Conservation (phyloP, 345 rosid species). For the Erysimum cheiranthoides region DNA sequence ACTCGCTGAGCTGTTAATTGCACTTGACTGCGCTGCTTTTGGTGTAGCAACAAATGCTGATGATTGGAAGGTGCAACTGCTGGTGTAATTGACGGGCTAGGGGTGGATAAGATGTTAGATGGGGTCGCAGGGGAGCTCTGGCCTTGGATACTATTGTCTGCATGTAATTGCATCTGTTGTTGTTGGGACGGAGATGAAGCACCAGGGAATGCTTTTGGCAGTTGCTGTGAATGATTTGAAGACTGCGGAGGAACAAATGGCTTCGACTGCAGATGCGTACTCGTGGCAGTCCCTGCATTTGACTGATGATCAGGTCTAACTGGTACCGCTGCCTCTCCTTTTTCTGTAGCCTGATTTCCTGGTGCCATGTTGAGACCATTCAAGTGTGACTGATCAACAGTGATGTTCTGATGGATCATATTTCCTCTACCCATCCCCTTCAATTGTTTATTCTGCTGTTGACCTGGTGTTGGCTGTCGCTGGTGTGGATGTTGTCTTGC, state of each 20-base stretch:
- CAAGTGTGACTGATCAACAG: slow-evolving; percentile 69
- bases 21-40: slow-evolving; percentile 66
- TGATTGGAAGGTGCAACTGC: slow-evolving; percentile 47
- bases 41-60: slow-evolving; percentile 55
- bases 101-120: slow-evolving; percentile 50
- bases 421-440: slow-evolving; percentile 94
- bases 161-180: slow-evolving; percentile 67
- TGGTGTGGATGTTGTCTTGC: slow-evolving; percentile 91
- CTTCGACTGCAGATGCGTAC: slow-evolving; percentile 68
- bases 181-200: slow-evolving; percentile 56
- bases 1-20: slow-evolving; percentile 66
- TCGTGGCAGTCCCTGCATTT: slow-evolving; percentile 60
- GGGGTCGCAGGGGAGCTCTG: slow-evolving; percentile 60
- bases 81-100: slow-evolving; percentile 60
- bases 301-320: slow-evolving; percentile 71
- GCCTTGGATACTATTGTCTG: slow-evolving; percentile 65
- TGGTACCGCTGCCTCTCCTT: slow-evolving; percentile 68
- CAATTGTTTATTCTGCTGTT: slow-evolving; percentile 70
- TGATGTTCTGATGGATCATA: slow-evolving; percentile 66
- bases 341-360: slow-evolving; percentile 69
- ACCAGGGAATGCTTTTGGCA: slow-evolving; percentile 62
- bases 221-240: slow-evolving; percentile 64
- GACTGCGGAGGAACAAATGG: slow-evolving; percentile 60
- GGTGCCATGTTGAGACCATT: slow-evolving; percentile 68
- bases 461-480: slow-evolving; percentile 65